A percentile compares a stretch with the other conserved stretches of the same genome.
These are phyloP conservation scores for Aethionema arabicum DNA, from an alignment of 345 rosid species.

Conservation along the genomic window DNA sequence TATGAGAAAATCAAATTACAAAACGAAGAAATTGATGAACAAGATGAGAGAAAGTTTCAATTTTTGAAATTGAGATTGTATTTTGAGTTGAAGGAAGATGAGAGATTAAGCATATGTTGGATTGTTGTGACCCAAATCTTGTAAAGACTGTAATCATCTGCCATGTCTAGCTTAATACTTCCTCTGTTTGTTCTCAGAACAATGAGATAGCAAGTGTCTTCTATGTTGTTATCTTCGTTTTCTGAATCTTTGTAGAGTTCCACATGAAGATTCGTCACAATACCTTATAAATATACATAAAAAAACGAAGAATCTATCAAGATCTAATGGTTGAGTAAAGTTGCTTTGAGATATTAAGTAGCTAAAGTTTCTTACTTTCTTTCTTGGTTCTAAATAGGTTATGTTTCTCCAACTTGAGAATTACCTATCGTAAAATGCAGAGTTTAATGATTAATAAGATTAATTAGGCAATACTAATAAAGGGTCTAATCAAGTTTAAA, in stretches of 20 bases:
- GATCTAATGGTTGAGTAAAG: neutral
- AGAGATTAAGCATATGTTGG: constrained; percentile 65
- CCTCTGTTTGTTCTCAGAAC: constrained; percentile 65
- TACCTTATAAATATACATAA: constrained; percentile 42
- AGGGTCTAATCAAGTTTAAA: constrained; percentile 16
- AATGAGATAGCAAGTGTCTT: constrained; percentile 61
- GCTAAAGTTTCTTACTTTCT: constrained; percentile 49
- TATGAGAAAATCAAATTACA: constrained; percentile 14
- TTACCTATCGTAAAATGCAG: constrained; percentile 48
- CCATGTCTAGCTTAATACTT: constrained; percentile 77
- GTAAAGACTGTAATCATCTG: constrained; percentile 62
- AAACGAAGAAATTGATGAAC: neutral
- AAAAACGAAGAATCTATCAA: constrained; percentile 5
- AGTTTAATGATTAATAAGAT: neutral
- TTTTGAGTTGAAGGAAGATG: constrained; percentile 53
- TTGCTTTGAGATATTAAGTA: neutral
- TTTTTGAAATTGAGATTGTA: constrained; percentile 51
- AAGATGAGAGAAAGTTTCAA: constrained; percentile 6
- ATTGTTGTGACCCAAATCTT: constrained; percentile 72
- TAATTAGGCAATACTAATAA: constrained; percentile 9
- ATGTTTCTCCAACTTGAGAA: constrained; percentile 62
- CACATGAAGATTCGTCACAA: constrained; percentile 64
- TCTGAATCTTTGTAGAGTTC: constrained; percentile 61
- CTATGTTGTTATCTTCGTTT: constrained; percentile 38
- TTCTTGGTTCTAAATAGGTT: constrained; percentile 66